Conservation (phyloP, 176 grass and related monocot species). For the Zizania latifolia region DNA sequence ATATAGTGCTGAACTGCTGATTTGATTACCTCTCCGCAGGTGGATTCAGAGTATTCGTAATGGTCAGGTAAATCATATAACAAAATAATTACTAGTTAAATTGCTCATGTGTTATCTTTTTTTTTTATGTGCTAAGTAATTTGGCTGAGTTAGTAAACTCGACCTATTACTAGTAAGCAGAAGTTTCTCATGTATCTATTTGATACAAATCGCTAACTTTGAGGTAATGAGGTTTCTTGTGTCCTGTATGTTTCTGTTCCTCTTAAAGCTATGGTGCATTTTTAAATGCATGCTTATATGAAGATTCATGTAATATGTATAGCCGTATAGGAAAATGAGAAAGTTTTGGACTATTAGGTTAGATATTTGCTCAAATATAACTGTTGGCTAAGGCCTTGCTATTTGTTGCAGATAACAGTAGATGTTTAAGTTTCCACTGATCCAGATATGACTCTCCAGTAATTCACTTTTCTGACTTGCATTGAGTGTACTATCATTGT, state of each 20-base stretch:
- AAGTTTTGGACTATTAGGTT: not conserved
- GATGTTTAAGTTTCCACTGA: slow-evolving; percentile 53
- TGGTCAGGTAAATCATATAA: slow-evolving; percentile 48
- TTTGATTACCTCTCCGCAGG: slow-evolving; percentile 40
- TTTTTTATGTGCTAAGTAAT: not conserved
- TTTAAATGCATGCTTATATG: not conserved
- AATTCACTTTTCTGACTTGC: not conserved
- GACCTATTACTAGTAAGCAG: not conserved
- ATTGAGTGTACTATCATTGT: not conserved
- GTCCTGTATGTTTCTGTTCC: no score
- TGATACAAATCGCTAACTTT: no score
- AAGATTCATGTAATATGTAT: not conserved
- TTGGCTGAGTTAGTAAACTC: not conserved
- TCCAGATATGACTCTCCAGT: slow-evolving; percentile 50
- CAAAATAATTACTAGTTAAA: not conserved
- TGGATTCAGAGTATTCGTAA: slow-evolving; percentile 87
- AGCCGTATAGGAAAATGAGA: not conserved
- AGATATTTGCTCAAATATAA: not conserved
- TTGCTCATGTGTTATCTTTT: not conserved
- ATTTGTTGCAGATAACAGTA: slow-evolving; percentile 61
- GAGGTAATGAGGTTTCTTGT: no score
- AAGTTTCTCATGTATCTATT: no score
- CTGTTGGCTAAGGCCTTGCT: not conserved
- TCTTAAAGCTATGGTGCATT: not conserved
- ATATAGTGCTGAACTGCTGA: slow-evolving; percentile 16